Conservation (phyloP, 768 basidiomycete genomes). For the Psilocybe azurescens region DNA sequence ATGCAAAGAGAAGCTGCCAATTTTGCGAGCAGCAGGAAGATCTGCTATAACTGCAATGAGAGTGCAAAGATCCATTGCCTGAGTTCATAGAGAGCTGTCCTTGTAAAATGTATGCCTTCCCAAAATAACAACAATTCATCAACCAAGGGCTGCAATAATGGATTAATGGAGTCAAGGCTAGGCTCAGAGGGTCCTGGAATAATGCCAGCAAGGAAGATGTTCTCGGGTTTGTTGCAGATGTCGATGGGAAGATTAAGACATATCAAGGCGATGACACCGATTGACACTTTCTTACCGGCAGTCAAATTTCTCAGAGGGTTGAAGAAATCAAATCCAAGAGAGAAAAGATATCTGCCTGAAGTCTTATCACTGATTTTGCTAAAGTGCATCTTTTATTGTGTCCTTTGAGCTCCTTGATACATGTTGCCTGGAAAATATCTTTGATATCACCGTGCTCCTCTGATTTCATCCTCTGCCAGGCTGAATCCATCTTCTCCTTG, state of each 20-base stretch:
- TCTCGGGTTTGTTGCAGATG: constrained; percentile 35
- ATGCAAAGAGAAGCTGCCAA: too few relatives aligned
- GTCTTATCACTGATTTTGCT: background rate
- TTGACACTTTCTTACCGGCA: constrained; percentile 29
- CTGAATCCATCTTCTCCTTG: constrained; percentile 5
- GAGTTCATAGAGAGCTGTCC: too few relatives aligned
- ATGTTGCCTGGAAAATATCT: constrained; percentile 9
- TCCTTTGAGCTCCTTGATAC: too few relatives aligned
- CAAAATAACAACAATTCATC: constrained; percentile 32
- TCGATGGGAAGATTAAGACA: constrained; percentile 38
- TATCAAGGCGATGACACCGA: constrained; percentile 35
- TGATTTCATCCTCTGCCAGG: too few relatives aligned
- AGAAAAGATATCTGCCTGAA: constrained; percentile 23
- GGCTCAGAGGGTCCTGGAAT: constrained; percentile 36
- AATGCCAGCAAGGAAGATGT: constrained; percentile 35
- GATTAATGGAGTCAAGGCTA: constrained; percentile 31
- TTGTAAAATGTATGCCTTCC: too few relatives aligned
- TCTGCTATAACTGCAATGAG: too few relatives aligned
- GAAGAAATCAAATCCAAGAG: constrained; percentile 39
- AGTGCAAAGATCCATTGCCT: too few relatives aligned
- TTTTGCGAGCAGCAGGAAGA: too few relatives aligned
- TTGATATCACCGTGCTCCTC: background rate
- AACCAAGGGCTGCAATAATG: constrained; percentile 33
- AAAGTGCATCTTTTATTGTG: too few relatives aligned
- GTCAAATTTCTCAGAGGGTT: constrained; percentile 32